Percentiles rank a stretch among this genome's conserved stretches.
Conservation (phyloP, 768 basidiomycete genomes). For the Tephrocybe sp. region DNA sequence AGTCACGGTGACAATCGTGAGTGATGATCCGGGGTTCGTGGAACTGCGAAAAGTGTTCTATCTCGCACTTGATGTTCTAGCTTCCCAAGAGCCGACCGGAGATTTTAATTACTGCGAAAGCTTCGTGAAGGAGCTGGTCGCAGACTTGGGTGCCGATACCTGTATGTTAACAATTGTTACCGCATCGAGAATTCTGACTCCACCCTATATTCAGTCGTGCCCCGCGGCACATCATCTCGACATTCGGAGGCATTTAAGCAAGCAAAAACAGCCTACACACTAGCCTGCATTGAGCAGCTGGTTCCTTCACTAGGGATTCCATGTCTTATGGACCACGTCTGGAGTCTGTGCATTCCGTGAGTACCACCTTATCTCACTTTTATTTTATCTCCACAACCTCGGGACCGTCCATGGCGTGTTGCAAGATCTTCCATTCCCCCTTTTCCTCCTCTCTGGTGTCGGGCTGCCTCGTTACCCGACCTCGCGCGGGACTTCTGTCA, state of each 20-base stretch:
- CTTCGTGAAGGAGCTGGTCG: slow-evolving; percentile 28
- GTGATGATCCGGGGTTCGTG: slow-evolving; percentile 52
- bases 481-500: not conserved
- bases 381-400: slow-evolving; percentile 7
- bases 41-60: slow-evolving; percentile 79
- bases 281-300: slow-evolving; percentile 80
- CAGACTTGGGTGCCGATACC: slow-evolving; percentile 8
- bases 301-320: slow-evolving; percentile 56
- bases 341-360: slow-evolving; percentile 67
- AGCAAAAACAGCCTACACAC: slow-evolving; percentile 58
- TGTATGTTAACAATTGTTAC: slow-evolving; percentile 8
- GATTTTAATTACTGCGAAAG: slow-evolving; percentile 24
- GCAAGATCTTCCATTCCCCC: not conserved
- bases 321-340: slow-evolving; percentile 54
- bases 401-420: slow-evolving; percentile 4
- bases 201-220: slow-evolving; percentile 7
- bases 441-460: not conserved
- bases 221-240: not conserved
- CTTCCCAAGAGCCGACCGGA: slow-evolving; percentile 31
- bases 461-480: not conserved
- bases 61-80: slow-evolving; percentile 72
- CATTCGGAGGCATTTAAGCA: slow-evolving; percentile 16
- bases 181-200: slow-evolving; percentile 1
- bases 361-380: slow-evolving; percentile 21
- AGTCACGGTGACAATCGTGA: slow-evolving; percentile 45